Conservation (phyloP, 140 eudicot species). For the Oenanthe javanica region DNA sequence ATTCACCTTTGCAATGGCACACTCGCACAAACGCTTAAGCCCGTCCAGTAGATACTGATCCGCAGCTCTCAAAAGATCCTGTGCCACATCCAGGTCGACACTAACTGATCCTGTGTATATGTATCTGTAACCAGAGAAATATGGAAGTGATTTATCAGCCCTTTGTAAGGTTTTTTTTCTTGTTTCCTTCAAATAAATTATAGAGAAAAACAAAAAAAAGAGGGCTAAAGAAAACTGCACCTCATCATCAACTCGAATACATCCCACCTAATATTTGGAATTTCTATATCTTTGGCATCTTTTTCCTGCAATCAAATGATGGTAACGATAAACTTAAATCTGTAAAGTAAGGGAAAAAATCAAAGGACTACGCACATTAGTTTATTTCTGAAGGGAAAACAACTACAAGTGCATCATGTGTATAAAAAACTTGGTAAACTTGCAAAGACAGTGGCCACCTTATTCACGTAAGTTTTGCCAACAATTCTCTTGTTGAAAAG, state of each 20-base stretch:
- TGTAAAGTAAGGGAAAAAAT: not conserved
- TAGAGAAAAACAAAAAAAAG: not conserved
- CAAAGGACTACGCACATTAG: not conserved
- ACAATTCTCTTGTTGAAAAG: not conserved
- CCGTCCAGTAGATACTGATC: slow-evolving; percentile 95
- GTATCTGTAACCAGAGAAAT: slow-evolving; percentile 40
- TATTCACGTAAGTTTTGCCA: not conserved
- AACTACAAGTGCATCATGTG: not conserved
- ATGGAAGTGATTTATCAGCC: not conserved
- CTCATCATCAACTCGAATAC: slow-evolving; percentile 96
- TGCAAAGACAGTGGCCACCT: not conserved
- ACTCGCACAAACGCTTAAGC: slow-evolving; percentile 80
- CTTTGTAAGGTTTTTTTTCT: not conserved
- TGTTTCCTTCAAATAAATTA: not conserved
- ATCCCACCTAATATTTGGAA: slow-evolving; percentile 88
- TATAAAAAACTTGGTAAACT: not conserved
- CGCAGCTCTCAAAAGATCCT: slow-evolving; percentile 83
- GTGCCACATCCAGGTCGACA: slow-evolving; percentile 57
- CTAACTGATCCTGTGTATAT: slow-evolving; percentile 84
- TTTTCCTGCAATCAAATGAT: slow-evolving; percentile 47
- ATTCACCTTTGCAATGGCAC: slow-evolving; percentile 69
- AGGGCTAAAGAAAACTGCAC: slow-evolving; percentile 21
- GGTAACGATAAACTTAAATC: not conserved
- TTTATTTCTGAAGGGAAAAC: not conserved
- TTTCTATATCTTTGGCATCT: slow-evolving; percentile 74